These are phyloP conservation scores for Elsinoe fawcettii DNA, from an alignment of 2,329 filamentous ascomycete species.

Conservation along the genomic window DNA sequence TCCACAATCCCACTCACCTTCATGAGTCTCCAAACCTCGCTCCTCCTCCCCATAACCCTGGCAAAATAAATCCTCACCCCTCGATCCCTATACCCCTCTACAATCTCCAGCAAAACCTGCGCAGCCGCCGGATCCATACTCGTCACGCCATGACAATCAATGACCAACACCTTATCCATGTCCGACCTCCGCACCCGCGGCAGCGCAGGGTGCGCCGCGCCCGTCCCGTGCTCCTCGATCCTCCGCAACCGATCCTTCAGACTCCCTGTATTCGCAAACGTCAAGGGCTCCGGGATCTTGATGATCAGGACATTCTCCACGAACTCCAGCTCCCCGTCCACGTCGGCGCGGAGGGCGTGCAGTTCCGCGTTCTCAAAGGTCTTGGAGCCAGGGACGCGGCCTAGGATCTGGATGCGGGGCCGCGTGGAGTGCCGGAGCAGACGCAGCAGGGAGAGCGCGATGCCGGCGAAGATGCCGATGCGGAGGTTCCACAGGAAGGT, in stretches of 20 bases:
- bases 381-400: constrained; percentile 70
- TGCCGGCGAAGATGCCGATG: constrained; percentile 85
- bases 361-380: constrained; percentile 80
- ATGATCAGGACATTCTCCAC: constrained; percentile 89
- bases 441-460: constrained; percentile 80
- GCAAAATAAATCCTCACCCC: constrained; percentile 73
- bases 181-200: constrained; percentile 70
- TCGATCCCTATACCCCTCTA: constrained; percentile 66
- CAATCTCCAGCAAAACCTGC: constrained; percentile 86
- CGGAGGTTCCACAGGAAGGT: constrained; percentile 95
- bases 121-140: constrained; percentile 87
- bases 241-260: constrained; percentile 75
- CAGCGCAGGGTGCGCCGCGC: constrained; percentile 73
- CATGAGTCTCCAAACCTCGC: constrained; percentile 63
- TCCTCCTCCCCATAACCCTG: constrained; percentile 41
- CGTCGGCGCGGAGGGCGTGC: constrained; percentile 32
- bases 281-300: constrained; percentile 94
- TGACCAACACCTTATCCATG: constrained; percentile 85
- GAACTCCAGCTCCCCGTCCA: constrained; percentile 57
- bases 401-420: constrained; percentile 91
- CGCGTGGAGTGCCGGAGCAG: constrained; percentile 87
- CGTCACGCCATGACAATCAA: constrained; percentile 96
- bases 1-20: constrained; percentile 77
- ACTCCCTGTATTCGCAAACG: constrained; percentile 85
- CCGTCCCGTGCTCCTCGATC: constrained; percentile 85